phyloP scores from a whole-genome alignment of 2,329 filamentous ascomycete genomes.

The Ophioceras dolichostomum region DNA sequence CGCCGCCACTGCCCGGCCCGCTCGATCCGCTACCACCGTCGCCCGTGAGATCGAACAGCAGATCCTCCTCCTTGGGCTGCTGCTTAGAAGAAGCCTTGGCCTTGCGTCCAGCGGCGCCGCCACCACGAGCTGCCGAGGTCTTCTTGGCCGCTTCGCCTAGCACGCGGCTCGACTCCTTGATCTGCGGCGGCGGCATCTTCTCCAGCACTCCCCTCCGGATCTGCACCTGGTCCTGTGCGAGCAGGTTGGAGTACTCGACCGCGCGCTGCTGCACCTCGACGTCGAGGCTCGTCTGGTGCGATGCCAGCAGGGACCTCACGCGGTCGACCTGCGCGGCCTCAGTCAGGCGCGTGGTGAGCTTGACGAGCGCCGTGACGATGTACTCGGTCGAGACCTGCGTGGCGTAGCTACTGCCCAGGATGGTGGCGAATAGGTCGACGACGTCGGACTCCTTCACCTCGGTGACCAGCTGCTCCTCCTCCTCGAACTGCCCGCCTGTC shows the following conservation, averaged over 20 bases:
- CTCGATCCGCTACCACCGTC: slow-evolving; percentile 45
- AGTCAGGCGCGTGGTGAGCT: slow-evolving; percentile 77
- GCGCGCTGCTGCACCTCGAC: slow-evolving; percentile 94
- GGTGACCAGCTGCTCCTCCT: slow-evolving; percentile 47
- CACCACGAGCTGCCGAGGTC: slow-evolving; percentile 22
- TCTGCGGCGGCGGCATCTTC: slow-evolving; percentile 95
- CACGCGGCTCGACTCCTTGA: slow-evolving; percentile 87
- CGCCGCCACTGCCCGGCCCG: no score
- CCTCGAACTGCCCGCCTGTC: slow-evolving; percentile 88
- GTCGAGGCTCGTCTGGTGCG: slow-evolving; percentile 75
- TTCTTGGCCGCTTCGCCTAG: slow-evolving; percentile 61
- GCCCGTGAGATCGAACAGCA: slow-evolving; percentile 87
- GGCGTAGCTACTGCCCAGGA: slow-evolving; percentile 89
- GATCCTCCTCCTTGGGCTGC: slow-evolving; percentile 82
- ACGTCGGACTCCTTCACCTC: slow-evolving; percentile 79
- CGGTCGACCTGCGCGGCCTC: slow-evolving; percentile 80
- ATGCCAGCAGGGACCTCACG: slow-evolving; percentile 64
- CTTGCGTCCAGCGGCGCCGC: slow-evolving; percentile 52
- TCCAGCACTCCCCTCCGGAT: slow-evolving; percentile 85
- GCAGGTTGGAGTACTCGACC: slow-evolving; percentile 93
- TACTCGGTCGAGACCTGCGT: slow-evolving; percentile 89
- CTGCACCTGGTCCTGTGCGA: slow-evolving; percentile 74
- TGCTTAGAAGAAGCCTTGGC: slow-evolving; percentile 60
- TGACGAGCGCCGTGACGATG: slow-evolving; percentile 89
- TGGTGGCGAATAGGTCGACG: slow-evolving; percentile 82